These are phyloP conservation scores for Monosporascus sp. DNA, from an alignment of 2,329 filamentous ascomycete species.

Conservation along the genomic window DNA sequence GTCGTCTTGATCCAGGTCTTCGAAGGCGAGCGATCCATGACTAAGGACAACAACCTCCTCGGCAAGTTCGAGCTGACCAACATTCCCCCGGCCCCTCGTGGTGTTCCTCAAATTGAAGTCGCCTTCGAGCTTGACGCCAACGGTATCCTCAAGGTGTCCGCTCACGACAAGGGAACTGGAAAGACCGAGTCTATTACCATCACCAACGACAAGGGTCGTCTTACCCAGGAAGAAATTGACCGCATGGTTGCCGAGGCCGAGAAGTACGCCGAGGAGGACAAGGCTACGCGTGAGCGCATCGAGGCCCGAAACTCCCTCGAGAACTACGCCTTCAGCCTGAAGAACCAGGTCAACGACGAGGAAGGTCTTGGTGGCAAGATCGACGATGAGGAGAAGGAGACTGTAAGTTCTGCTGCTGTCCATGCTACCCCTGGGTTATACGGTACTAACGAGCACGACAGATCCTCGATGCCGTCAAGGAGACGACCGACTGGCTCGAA, in stretches of 20 bases:
- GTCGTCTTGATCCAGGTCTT: conserved; percentile 93
- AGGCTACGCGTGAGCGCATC: conserved; percentile 94
- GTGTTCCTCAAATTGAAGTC: conserved; percentile 97
- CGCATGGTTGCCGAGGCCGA: conserved; percentile 98
- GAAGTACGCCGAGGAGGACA: conserved; percentile 98
- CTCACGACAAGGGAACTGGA: conserved; percentile 95
- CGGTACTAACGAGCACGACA: conserved; percentile 34
- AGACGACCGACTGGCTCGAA: conserved; percentile 93
- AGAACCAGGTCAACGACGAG: conserved; percentile 98
- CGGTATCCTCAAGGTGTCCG: conserved; percentile 94
- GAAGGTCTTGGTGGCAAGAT: conserved; percentile 98
- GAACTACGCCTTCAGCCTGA: conserved; percentile 98
- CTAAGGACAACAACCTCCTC: conserved; percentile 94
- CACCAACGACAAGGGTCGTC: conserved; percentile 98
- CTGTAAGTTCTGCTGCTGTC: conserved; percentile 49
- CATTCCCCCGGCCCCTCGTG: conserved; percentile 90
- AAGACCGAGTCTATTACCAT: conserved; percentile 98
- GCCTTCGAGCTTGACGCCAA: conserved; percentile 97
- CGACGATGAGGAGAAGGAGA: conserved; percentile 96
- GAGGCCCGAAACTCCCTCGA: conserved; percentile 94
- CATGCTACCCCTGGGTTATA: conserved; percentile 1
- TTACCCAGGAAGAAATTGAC: conserved; percentile 95
- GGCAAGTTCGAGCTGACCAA: conserved; percentile 98
- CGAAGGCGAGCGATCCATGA: conserved; percentile 90
- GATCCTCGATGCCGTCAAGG: conserved; percentile 94